phyloP scores from a whole-genome alignment of 441 rosid genomes.

The Mallotus japonicus region DNA sequence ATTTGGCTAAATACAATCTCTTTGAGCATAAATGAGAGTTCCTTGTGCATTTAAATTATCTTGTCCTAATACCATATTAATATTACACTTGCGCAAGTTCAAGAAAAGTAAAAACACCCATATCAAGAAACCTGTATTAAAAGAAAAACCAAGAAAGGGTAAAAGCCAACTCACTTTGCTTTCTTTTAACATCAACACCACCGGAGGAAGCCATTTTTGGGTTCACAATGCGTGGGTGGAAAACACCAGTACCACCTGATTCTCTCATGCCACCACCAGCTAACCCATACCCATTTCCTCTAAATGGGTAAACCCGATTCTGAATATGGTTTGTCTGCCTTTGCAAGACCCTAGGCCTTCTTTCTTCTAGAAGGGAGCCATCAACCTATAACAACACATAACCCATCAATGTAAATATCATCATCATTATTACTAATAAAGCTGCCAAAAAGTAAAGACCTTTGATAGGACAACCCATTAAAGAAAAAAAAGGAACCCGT shows the following conservation, averaged over 20 bases:
- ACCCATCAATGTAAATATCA: background rate
- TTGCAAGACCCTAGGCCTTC: conserved; percentile 30
- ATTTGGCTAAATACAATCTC: too few relatives aligned
- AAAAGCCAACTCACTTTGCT: conserved; percentile 29
- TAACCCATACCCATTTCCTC: conserved; percentile 22
- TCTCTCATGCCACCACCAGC: conserved; percentile 26
- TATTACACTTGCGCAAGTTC: background rate
- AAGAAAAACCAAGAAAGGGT: background rate
- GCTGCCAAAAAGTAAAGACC: conserved; percentile 21
- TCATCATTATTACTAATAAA: conserved; percentile 11
- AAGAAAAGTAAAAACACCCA: background rate
- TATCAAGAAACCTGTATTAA: background rate
- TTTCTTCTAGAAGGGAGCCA: conserved; percentile 23
- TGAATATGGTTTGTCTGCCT: conserved; percentile 28
- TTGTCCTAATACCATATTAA: background rate
- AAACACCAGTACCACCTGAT: conserved; percentile 52
- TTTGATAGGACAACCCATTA: conserved; percentile 21
- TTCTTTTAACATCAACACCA: conserved; percentile 19
- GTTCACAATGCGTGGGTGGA: conserved; percentile 40
- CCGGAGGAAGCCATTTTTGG: background rate
- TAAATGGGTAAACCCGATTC: conserved; percentile 28
- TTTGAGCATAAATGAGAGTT: background rate
- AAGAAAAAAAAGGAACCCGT: background rate
- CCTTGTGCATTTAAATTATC: background rate
- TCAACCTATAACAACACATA: conserved; percentile 28